Percentiles rank a stretch among this genome's conserved stretches.
Evolutionary conservation across 1,284 basidiomycete genomes (phyloP).

Genomic region (Moesziomyces sp.): DNA sequence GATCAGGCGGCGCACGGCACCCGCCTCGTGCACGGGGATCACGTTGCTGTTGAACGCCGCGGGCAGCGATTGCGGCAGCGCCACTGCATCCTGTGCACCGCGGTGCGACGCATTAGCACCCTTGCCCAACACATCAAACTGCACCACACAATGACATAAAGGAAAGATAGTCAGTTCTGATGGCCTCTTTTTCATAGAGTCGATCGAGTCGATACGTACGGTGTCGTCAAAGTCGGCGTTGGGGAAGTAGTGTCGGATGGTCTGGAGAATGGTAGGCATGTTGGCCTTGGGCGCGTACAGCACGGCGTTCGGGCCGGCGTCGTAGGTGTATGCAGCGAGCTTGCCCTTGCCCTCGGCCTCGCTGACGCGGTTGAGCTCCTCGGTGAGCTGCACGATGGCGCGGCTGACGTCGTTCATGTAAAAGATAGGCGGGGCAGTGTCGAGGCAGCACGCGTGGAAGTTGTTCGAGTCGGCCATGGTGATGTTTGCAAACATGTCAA

Average conservation of each 20-base stretch:
- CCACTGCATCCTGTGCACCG: conserved; percentile 44
- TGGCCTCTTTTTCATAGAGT: neutral
- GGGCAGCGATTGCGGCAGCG: conserved; percentile 53
- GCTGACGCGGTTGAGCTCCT: conserved; percentile 91
- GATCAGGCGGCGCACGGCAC: conserved; percentile 63
- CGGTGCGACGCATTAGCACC: conserved; percentile 61
- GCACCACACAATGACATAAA: neutral
- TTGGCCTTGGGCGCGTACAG: conserved; percentile 82
- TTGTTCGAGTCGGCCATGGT: conserved; percentile 93
- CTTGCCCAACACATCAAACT: conserved; percentile 60
- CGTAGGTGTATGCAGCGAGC: conserved; percentile 95
- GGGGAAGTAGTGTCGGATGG: conserved; percentile 66
- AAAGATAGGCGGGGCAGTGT: conserved; percentile 97
- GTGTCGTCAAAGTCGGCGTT: conserved; percentile 67
- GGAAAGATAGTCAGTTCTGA: conserved; percentile 1
- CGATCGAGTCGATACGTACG: conserved; percentile 29
- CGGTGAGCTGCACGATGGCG: conserved; percentile 71
- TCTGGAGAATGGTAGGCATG: conserved; percentile 49
- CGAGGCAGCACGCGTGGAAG: conserved; percentile 97
- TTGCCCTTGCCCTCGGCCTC: conserved; percentile 72
- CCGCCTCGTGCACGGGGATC: conserved; percentile 63
- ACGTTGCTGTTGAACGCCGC: conserved; percentile 57
- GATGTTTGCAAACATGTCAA: conserved; percentile 86
- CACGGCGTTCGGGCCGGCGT: conserved; percentile 98
- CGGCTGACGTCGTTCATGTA: conserved; percentile 97